These are phyloP conservation scores for Solanum pinnatisectum DNA, from an alignment of 257 asterid genomes.

Conservation along the genomic window DNA sequence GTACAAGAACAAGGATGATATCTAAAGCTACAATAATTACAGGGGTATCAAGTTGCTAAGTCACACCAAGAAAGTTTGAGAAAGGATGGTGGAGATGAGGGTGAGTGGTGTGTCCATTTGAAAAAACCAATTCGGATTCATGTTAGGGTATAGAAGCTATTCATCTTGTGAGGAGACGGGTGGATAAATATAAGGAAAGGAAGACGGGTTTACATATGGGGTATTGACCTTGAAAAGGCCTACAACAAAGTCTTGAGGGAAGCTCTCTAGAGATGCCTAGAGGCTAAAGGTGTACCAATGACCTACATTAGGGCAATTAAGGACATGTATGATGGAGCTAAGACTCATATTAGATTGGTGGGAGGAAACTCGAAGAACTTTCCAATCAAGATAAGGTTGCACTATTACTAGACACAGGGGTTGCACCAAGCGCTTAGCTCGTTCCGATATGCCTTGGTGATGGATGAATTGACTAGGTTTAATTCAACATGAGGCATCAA, in stretches of 20 bases:
- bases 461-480: background rate
- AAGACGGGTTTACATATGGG: background rate
- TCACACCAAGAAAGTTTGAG: background rate
- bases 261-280: background rate
- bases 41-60: background rate
- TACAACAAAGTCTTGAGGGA: background rate
- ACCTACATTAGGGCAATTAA: background rate
- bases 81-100: background rate
- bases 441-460: background rate
- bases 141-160: background rate
- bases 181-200: background rate
- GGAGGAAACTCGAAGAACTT: background rate
- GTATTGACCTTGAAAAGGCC: background rate
- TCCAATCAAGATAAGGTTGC: background rate
- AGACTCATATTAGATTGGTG: background rate
- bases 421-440: background rate
- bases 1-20: background rate
- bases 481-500: background rate
- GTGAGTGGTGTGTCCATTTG: background rate
- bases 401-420: background rate
- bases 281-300: background rate
- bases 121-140: background rate
- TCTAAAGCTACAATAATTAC: background rate
- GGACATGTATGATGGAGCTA: background rate
- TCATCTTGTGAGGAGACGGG: background rate